Base-by-base conservation (phyloP, 1,139 yeast species). In the Candida frijolesensis region DNA sequence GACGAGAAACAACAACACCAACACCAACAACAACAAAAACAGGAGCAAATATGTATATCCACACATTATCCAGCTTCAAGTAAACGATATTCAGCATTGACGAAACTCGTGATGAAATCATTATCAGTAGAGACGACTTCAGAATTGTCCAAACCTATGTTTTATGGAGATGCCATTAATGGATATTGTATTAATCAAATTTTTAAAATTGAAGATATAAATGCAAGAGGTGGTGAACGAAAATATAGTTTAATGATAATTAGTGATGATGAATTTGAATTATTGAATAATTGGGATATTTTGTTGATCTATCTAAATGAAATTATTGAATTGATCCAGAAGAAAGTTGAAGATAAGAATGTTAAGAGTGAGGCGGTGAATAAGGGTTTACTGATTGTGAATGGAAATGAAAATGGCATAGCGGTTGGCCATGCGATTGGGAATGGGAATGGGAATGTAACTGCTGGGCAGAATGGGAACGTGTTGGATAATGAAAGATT, bases 141-240 rank as follows among this genome's bases (percentile, higher is more conserved):
- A 18, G 89, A 86, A 57, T 81, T 82, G 46, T 72, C 81, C 32
- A 79, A 83, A 49, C 94, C 96, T 0, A 71, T 87, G 62, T 80
- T 85, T 60, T 84, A 84, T 59, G 91, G 91, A 2, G 96, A 89
- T 60, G 78, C 81, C 7, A 63, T 72, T 3, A 78, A 83, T 55
- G 96, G 96, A 0, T 82, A 84, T 56, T 84, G 92, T 40, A 68
- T 89, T 19, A 80, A 83, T 33, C 74, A 82, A 51, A 81, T 86
- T 6, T 88, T 89, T 69, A 85, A 86, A 60, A 71, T 89, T 12
- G 75, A 75, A 37, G 96, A 89, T 64, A 70, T 76, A 22, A 80
- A 83, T 48, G 92, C 96, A 0, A 75, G 96, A 50, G 96, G 96
- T 1, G 84, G 88, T 5, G 94, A 87, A 59, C 70, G 96, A 50